Evolutionary conservation across 345 rosid species (phyloP).

Genomic region (Firmiana major): DNA sequence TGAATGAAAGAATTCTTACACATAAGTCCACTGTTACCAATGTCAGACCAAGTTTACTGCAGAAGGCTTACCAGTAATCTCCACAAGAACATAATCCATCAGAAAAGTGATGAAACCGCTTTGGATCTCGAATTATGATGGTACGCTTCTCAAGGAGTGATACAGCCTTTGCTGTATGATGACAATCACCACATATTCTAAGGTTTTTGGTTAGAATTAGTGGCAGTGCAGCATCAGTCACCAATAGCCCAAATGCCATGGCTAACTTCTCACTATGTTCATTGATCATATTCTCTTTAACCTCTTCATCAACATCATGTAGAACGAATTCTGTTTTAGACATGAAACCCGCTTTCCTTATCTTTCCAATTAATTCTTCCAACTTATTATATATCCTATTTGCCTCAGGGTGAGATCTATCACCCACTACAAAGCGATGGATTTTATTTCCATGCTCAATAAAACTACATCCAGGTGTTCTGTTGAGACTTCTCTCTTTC

Average conservation of each 20-base stretch:
- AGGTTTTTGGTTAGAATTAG: constrained; percentile 67
- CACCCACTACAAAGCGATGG: constrained; percentile 55
- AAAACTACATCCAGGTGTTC: constrained; percentile 61
- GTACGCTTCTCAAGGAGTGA: constrained; percentile 55
- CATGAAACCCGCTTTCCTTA: constrained; percentile 36
- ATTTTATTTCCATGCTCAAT: constrained; percentile 52
- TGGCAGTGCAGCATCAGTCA: constrained; percentile 33
- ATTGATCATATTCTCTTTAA: constrained; percentile 57
- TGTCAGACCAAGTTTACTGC: neutral
- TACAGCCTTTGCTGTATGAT: constrained; percentile 41
- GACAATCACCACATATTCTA: constrained; percentile 69
- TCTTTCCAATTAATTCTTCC: constrained; percentile 42
- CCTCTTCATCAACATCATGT: constrained; percentile 66
- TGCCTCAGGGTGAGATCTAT: constrained; percentile 55
- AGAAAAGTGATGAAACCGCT: constrained; percentile 76
- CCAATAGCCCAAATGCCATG: constrained; percentile 63
- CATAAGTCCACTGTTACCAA: neutral
- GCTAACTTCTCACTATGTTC: constrained; percentile 75
- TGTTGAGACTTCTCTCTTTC: constrained; percentile 47
- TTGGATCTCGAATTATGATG: constrained; percentile 57
- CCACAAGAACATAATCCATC: constrained; percentile 60
- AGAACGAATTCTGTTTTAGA: constrained; percentile 60
- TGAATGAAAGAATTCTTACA: neutral
- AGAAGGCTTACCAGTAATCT: constrained; percentile 53
- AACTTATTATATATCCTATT: constrained; percentile 47